Percentiles rank a stretch among this genome's conserved stretches.
Evolutionary conservation across 2,329 filamentous ascomycete species (phyloP).

Genomic region (Arthrobotrys pseudoclavata): DNA sequence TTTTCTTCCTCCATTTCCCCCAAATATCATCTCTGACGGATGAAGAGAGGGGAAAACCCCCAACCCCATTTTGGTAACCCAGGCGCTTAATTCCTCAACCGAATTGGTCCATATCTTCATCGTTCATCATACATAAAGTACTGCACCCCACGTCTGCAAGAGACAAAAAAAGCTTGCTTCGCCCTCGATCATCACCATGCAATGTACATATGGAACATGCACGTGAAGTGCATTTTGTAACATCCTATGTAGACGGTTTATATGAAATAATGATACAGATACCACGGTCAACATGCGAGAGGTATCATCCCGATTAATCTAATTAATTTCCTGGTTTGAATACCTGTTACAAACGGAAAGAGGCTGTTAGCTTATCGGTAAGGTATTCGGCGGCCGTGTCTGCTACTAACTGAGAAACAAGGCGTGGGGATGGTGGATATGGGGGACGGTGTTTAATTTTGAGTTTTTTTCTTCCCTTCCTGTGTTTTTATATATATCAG

Average conservation of each 20-base stretch:
- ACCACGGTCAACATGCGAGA: conserved; percentile 19
- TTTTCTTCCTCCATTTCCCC: neutral
- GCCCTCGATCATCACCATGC: neutral
- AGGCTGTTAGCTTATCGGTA: conserved; percentile 14
- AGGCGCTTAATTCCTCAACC: conserved; percentile 34
- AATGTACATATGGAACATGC: conserved; percentile 4
- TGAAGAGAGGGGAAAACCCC: conserved; percentile 1
- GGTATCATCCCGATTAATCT: conserved; percentile 20
- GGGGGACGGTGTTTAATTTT: neutral
- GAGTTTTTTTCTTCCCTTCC: neutral
- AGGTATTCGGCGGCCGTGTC: conserved; percentile 12
- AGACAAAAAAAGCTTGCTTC: conserved; percentile 13
- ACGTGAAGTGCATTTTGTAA: conserved; percentile 18
- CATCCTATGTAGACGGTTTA: conserved; percentile 14
- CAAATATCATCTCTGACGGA: conserved; percentile 7
- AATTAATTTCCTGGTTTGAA: conserved; percentile 26
- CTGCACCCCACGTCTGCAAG: conserved; percentile 15
- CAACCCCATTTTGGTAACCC: conserved; percentile 25
- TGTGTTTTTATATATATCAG: conserved; percentile 8
- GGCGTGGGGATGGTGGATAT: neutral
- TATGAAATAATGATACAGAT: conserved; percentile 22
- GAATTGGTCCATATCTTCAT: conserved; percentile 36
- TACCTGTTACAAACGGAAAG: conserved; percentile 4
- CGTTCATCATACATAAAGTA: conserved; percentile 6
- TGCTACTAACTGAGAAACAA: conserved; percentile 17